A percentile compares a stretch with the other conserved stretches of the same genome.
Evolutionary conservation across 441 rosid genomes (phyloP).

Genomic region (Syzygium syzygioides): DNA sequence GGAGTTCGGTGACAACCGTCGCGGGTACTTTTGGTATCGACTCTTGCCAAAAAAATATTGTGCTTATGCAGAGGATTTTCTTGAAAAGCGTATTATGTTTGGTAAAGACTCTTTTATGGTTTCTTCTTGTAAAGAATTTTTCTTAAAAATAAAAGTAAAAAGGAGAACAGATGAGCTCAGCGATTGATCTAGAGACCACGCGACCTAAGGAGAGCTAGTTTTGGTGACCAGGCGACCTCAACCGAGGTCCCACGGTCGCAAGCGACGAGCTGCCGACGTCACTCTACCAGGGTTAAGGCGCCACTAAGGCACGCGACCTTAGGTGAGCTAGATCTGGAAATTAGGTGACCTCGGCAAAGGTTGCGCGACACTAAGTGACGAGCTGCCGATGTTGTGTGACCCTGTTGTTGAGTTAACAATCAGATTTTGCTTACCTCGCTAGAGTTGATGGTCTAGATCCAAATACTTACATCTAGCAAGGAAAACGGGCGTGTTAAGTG

Average conservation of each 20-base stretch:
- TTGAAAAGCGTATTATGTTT: background rate
- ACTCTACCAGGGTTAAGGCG: background rate
- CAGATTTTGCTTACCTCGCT: accelerated
- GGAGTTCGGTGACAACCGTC: background rate
- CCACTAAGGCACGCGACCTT: accelerated
- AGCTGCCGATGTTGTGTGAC: accelerated
- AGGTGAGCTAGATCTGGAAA: accelerated
- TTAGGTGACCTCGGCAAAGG: background rate
- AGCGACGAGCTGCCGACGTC: accelerated
- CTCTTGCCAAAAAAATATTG: background rate
- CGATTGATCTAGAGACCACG: accelerated
- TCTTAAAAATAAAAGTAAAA: background rate
- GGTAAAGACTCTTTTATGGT: background rate
- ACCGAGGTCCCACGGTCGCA: accelerated
- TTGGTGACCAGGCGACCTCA: background rate
- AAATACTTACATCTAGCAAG: background rate
- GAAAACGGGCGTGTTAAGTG: accelerated
- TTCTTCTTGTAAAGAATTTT: background rate
- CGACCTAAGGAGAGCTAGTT: background rate
- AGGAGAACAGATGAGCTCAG: accelerated
- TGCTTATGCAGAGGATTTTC: background rate
- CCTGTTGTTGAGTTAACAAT: background rate
- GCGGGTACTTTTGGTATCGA: background rate
- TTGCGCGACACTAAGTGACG: accelerated
- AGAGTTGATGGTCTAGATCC: background rate